These are phyloP conservation scores for Themeda triandra DNA, from an alignment of 176 grass and related monocot species.

Conservation along the genomic window DNA sequence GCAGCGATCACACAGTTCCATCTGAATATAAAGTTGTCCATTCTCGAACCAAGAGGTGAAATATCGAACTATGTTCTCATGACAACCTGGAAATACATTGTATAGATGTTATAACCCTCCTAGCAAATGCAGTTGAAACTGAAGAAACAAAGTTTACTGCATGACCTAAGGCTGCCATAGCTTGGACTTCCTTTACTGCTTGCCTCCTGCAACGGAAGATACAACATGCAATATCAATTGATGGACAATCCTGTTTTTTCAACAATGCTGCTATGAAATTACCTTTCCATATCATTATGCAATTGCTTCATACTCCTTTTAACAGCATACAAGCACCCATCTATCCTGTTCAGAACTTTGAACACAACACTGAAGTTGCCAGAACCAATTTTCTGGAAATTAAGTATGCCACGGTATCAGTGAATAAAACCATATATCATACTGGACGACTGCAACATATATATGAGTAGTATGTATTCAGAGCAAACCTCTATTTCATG, in stretches of 20 bases:
- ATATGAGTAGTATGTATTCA: not conserved
- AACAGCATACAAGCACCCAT: slow-evolving; percentile 93
- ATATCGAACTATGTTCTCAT: slow-evolving; percentile 93
- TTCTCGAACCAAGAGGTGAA: slow-evolving; percentile 99
- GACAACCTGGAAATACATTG: slow-evolving; percentile 51
- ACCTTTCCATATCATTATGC: slow-evolving; percentile 91
- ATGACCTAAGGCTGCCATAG: slow-evolving; percentile 86
- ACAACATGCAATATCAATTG: slow-evolving; percentile 23
- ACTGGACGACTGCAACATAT: not conserved
- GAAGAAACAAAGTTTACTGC: slow-evolving; percentile 5
- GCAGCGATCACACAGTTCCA: slow-evolving; percentile 82
- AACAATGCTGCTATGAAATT: slow-evolving; percentile 12
- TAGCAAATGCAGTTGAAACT: slow-evolving; percentile 5
- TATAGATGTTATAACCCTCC: slow-evolving; percentile 6
- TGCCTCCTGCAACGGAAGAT: slow-evolving; percentile 64
- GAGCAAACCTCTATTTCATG: slow-evolving; percentile 77
- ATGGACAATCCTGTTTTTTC: not conserved
- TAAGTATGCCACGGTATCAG: not conserved
- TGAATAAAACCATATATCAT: slow-evolving; percentile 5
- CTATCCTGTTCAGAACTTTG: slow-evolving; percentile 96
- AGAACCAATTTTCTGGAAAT: slow-evolving; percentile 82
- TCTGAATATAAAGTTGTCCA: slow-evolving; percentile 85
- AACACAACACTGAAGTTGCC: slow-evolving; percentile 95
- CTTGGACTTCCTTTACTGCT: slow-evolving; percentile 96
- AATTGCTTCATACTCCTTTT: slow-evolving; percentile 77